Evolutionary conservation across 345 rosid species (phyloP), one percentile per base, ranked within the genome.

Genomic region (Crucihimalaya himalaica): DNA sequence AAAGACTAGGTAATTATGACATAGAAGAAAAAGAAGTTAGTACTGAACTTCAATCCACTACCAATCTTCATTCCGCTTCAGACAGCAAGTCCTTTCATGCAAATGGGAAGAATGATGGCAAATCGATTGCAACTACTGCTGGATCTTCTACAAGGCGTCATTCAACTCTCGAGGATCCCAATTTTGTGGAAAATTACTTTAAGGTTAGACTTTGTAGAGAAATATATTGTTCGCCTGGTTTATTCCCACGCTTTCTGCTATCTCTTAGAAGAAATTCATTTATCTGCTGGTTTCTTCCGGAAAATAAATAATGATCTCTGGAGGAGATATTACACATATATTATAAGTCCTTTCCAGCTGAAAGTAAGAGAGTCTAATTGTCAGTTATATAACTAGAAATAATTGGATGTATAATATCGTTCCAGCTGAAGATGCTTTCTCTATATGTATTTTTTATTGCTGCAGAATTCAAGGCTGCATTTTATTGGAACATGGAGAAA

Each of bases 401-500:
- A 57, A 34, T 29, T 72, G 70, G 60, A 57, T 48, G 43, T 31
- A 47, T 59, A 10, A 55, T 72, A 48, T 63, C n/a, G 23, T 20
- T 18, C 50, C 3, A 5, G 45, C 39, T 39, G 67, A 48, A 64
- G 66, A 56, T 70, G 50, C 13, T 25, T 72, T 64, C 27, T 29
- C 52, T 23, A 7, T 20, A 28, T 40, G 11, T 6, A 9, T 47
- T 23, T 63, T 70, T 71, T 42, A 66, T 64, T 72, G 60, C 67
- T 85, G 72, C 84, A 92, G 98, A 83, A 78, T 85, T 94, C 98
- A 71, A 88, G 98, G 86, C 82, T 94, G 82, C 98, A 94, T 85
- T 94, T 94, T 81, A 91, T 94, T 11, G 98, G 98, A 68, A 91
- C 97, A n/a, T 94, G 97, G 98, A 91, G 95, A 83, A 86, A 83